These are phyloP conservation scores for Echria macrotheca DNA, from an alignment of 495 filamentous ascomycete genomes.

Conservation along the genomic window DNA sequence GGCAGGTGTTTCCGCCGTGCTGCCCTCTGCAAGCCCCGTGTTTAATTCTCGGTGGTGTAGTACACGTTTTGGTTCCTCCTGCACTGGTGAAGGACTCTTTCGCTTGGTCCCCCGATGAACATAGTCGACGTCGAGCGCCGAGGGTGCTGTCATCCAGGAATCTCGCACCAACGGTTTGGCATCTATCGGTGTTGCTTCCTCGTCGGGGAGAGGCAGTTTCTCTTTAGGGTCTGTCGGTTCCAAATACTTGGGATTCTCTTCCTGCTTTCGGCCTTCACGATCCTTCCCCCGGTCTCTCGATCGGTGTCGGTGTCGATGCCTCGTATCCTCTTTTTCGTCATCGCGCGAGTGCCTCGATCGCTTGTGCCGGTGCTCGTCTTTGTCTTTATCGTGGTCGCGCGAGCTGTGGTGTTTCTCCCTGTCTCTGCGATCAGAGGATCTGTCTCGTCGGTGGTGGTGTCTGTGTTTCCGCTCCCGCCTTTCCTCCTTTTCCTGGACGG, in stretches of 20 bases:
- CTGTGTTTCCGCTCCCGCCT: slow-evolving; percentile 38
- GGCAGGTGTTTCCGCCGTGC: not conserved
- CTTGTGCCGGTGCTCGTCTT: slow-evolving; percentile 39
- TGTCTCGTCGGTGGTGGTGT: slow-evolving; percentile 25
- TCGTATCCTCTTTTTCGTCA: slow-evolving; percentile 28
- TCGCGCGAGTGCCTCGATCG: slow-evolving; percentile 41
- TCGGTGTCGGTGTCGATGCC: slow-evolving; percentile 11
- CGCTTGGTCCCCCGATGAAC: slow-evolving; percentile 58
- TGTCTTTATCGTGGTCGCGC: slow-evolving; percentile 35
- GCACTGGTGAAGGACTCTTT: slow-evolving; percentile 46
- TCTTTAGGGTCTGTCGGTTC: slow-evolving; percentile 44
- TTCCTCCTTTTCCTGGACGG: slow-evolving; percentile 30
- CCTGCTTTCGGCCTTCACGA: slow-evolving; percentile 11
- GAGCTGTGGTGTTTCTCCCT: slow-evolving; percentile 17
- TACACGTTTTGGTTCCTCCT: slow-evolving; percentile 65
- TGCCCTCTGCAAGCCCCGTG: slow-evolving; percentile 50
- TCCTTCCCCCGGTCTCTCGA: slow-evolving; percentile 13
- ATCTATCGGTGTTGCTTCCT: slow-evolving; percentile 32
- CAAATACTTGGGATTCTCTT: slow-evolving; percentile 27
- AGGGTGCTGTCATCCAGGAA: slow-evolving; percentile 91
- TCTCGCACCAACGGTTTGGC: slow-evolving; percentile 49
- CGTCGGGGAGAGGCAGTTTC: slow-evolving; percentile 41
- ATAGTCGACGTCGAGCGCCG: slow-evolving; percentile 77
- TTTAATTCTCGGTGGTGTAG: slow-evolving; percentile 83
- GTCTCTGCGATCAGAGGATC: slow-evolving; percentile 8